These are phyloP conservation scores for Aphanomyces cochlioides DNA, from an alignment of 352 stramenopile species.

Conservation along the genomic window DNA sequence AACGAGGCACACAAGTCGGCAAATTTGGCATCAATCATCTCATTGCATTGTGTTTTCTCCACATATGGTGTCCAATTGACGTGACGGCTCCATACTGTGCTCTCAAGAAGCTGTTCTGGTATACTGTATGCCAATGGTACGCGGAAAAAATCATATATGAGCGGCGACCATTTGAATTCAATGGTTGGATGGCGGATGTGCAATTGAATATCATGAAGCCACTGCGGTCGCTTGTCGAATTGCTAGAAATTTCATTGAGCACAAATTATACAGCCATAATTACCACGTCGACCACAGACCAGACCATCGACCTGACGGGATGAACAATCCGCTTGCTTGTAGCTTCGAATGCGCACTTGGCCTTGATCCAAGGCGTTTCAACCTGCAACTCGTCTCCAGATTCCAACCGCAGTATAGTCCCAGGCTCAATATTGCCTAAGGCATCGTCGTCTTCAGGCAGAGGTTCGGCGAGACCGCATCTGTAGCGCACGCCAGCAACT, in stretches of 20 bases:
- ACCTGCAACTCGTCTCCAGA: background rate
- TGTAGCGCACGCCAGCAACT: no score
- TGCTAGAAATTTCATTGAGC: background rate
- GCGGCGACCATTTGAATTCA: conserved; percentile 37
- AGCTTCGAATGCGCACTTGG: background rate
- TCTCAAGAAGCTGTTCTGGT: conserved; percentile 46
- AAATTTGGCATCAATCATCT: conserved; percentile 45
- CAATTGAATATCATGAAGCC: conserved; percentile 52
- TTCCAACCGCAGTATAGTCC: background rate
- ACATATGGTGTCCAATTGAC: conserved; percentile 48
- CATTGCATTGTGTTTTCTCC: conserved; percentile 37
- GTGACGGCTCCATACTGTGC: conserved; percentile 51
- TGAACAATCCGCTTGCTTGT: background rate
- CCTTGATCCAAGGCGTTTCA: background rate
- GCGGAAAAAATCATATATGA: conserved; percentile 39
- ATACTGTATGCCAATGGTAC: conserved; percentile 35
- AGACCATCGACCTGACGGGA: conserved; percentile 6
- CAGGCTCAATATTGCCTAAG: background rate
- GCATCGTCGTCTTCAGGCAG: no score
- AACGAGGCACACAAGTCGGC: conserved; percentile 48
- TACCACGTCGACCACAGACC: conserved; percentile 15
- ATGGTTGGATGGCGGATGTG: conserved; percentile 48
- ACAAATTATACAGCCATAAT: no score
- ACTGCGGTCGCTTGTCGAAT: conserved; percentile 35
- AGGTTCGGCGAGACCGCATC: no score